Percentiles rank a stretch among this genome's conserved stretches.
Conservation (phyloP, 805 yeast species). For the Spathaspora girioi region DNA sequence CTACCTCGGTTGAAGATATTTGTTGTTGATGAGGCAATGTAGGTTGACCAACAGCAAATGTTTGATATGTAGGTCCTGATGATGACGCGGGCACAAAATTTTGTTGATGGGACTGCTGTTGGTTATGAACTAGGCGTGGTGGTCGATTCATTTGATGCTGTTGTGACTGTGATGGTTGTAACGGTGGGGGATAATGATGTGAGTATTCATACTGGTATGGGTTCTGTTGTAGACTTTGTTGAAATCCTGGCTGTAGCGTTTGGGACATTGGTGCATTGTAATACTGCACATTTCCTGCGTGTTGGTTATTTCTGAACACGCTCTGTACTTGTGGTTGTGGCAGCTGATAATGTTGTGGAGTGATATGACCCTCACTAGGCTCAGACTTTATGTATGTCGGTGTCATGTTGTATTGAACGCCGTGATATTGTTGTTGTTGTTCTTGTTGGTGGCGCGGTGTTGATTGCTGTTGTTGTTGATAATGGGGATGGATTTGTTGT, state of each 20-base stretch:
- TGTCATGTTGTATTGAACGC: neutral
- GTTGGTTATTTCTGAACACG: neutral
- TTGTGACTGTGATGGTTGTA: neutral
- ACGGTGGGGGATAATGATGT: neutral
- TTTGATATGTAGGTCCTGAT: neutral
- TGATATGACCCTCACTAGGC: neutral
- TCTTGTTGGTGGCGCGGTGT: neutral
- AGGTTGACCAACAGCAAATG: neutral
- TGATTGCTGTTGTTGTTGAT: conserved; percentile 4
- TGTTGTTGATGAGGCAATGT: neutral
- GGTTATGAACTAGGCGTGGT: neutral
- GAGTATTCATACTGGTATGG: conserved; percentile 1
- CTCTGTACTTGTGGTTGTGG: conserved; percentile 6
- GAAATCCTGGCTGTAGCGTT: neutral
- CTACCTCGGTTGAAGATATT: neutral
- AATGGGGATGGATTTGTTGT: neutral
- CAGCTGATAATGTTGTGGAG: neutral
- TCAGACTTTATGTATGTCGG: neutral
- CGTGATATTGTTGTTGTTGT: conserved; percentile 6
- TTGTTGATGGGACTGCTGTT: conserved; percentile 2
- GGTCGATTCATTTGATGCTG: neutral
- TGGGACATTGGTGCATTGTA: neutral
- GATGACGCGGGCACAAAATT: neutral
- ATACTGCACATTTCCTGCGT: neutral
- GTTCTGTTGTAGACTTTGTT: no score